Percentiles rank a stretch among this genome's conserved stretches.
These are phyloP conservation scores for Botrytis elliptica DNA, from an alignment of 2,329 filamentous ascomycete genomes.

Conservation along the genomic window DNA sequence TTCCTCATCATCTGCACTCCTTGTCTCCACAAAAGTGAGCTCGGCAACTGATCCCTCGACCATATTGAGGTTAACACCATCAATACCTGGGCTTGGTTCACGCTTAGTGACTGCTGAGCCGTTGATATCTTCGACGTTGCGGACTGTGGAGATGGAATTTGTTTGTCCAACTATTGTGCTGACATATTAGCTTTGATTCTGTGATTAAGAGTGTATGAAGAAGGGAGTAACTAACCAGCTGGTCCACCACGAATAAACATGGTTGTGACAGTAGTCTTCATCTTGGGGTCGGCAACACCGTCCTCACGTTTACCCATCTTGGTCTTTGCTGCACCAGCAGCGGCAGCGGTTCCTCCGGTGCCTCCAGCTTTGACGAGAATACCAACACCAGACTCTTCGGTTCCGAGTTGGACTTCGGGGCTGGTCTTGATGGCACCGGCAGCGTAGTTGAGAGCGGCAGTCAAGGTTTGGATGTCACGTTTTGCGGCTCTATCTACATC, in stretches of 20 bases:
- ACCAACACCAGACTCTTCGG: constrained; percentile 41
- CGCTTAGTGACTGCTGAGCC: constrained; percentile 26
- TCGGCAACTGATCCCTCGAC: constrained; percentile 36
- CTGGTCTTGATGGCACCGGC: constrained; percentile 47
- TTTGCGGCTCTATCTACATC: constrained; percentile 35
- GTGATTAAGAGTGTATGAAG: neutral
- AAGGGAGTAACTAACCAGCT: constrained; percentile 25
- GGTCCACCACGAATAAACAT: constrained; percentile 36
- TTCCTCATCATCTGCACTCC: constrained; percentile 31
- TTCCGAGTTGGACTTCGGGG: constrained; percentile 51
- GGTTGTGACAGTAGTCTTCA: constrained; percentile 37
- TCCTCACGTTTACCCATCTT: constrained; percentile 21
- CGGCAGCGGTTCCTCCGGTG: neutral
- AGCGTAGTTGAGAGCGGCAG: constrained; percentile 48
- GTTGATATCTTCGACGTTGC: constrained; percentile 22
- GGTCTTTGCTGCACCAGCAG: constrained; percentile 12
- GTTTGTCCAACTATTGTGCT: constrained; percentile 19
- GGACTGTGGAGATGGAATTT: constrained; percentile 12
- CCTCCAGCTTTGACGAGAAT: constrained; percentile 16
- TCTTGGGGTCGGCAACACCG: constrained; percentile 24
- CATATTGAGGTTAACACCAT: constrained; percentile 37
- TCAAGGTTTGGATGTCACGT: constrained; percentile 49
- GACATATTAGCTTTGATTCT: neutral
- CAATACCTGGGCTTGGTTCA: constrained; percentile 28
- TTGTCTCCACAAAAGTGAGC: constrained; percentile 37